These are phyloP conservation scores for Simmondsia chinensis DNA, from an alignment of 148 eudicot species.

Conservation along the genomic window DNA sequence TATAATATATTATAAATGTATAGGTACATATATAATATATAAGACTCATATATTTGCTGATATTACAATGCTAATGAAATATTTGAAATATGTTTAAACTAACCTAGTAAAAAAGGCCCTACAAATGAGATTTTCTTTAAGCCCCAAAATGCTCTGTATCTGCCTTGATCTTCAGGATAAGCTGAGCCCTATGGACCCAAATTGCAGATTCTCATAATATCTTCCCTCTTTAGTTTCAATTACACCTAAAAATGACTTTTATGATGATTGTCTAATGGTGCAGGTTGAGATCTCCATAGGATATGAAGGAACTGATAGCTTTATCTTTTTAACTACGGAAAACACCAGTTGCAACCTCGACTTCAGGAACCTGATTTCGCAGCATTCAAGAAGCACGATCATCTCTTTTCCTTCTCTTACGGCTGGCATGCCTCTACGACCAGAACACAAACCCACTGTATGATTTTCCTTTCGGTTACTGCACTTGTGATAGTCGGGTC, in stretches of 20 bases:
- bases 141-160: no score
- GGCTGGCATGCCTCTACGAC: slow-evolving; percentile 16
- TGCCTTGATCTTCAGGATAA: no score
- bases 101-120: no score
- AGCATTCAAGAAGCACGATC: slow-evolving; percentile 13
- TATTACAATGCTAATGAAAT: no score
- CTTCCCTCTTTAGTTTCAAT: neutral
- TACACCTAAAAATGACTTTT: neutral
- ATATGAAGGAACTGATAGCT: slow-evolving; percentile 27
- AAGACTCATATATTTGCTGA: no score
- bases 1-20: no score
- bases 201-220: neutral
- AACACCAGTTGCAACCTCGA: slow-evolving; percentile 48
- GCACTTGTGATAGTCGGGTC: slow-evolving; percentile 30
- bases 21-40: no score
- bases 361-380: slow-evolving; percentile 29
- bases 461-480: slow-evolving; percentile 21
- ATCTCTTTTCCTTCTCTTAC: slow-evolving; percentile 12
- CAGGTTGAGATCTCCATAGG: slow-evolving; percentile 65
- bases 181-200: no score
- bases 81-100: no score
- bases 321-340: slow-evolving; percentile 39
- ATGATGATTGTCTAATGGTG: neutral
- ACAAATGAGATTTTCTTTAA: no score
- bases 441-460: slow-evolving; percentile 24